These are phyloP conservation scores for Blastocladiella emersonii DNA, from an alignment of 371 early-diverging fungal species.

Conservation along the genomic window DNA sequence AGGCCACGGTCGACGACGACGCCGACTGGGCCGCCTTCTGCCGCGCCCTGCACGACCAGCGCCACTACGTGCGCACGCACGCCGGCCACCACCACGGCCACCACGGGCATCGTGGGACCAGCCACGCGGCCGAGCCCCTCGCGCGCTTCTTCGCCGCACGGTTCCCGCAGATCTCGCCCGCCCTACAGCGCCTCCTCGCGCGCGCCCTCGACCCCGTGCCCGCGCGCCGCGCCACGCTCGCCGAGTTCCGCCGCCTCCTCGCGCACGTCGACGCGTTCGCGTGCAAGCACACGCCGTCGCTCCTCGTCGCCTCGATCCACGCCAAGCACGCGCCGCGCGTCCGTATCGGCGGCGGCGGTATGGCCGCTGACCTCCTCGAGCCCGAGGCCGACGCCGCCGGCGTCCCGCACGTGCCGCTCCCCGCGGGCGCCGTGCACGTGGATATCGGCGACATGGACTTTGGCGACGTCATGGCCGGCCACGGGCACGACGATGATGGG, in stretches of 20 bases:
- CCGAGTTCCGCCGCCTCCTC: neutral
- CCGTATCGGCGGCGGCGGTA: too few species aligned
- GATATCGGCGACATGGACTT: neutral
- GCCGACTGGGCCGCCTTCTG: neutral
- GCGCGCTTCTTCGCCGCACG: neutral
- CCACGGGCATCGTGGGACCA: neutral
- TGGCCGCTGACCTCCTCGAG: neutral
- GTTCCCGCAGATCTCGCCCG: neutral
- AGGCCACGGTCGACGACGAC: neutral
- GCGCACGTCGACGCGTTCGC: neutral
- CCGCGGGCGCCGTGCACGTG: neutral
- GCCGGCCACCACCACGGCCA: neutral
- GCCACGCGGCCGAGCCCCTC: neutral
- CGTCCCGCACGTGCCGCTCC: too few species aligned
- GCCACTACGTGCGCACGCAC: neutral
- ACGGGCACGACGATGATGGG: neutral
- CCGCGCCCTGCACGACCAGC: neutral
- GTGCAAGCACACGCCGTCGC: neutral
- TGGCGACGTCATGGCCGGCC: neutral
- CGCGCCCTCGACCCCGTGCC: slow-evolving; percentile 4
- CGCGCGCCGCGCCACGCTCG: neutral
- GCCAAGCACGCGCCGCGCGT: neutral
- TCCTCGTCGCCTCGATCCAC: neutral
- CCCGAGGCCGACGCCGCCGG: neutral
- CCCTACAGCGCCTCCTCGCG: neutral